Conservation (phyloP, 805 yeast genomes). For the Yamadazyma nakazawae region DNA sequence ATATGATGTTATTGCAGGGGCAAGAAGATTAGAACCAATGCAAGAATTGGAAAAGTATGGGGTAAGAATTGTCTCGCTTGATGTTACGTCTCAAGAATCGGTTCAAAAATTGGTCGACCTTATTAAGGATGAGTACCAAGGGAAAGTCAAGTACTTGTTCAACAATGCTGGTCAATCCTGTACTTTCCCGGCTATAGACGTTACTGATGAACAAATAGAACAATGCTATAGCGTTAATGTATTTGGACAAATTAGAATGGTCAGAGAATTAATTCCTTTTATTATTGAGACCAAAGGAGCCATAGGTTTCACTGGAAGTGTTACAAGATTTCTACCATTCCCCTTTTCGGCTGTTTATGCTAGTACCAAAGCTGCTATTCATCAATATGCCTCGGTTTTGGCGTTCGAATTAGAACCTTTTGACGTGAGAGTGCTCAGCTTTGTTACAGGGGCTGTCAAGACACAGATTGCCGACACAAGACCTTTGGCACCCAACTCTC, state of each 20-base stretch:
- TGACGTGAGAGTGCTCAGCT: slow-evolving; percentile 65
- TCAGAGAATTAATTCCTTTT: slow-evolving; percentile 53
- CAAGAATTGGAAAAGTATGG: slow-evolving; percentile 45
- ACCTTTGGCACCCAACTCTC: slow-evolving; percentile 53
- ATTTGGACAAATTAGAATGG: slow-evolving; percentile 62
- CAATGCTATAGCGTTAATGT: slow-evolving; percentile 65
- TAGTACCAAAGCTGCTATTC: slow-evolving; percentile 73
- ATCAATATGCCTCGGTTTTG: slow-evolving; percentile 61
- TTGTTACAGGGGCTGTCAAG: slow-evolving; percentile 72
- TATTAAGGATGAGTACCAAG: slow-evolving; percentile 42
- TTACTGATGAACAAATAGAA: slow-evolving; percentile 48
- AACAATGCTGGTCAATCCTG: slow-evolving; percentile 81
- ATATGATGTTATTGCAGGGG: slow-evolving; percentile 67
- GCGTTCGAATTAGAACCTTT: slow-evolving; percentile 69
- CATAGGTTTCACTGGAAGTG: slow-evolving; percentile 71
- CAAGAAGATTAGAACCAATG: slow-evolving; percentile 65
- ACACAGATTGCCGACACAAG: slow-evolving; percentile 69
- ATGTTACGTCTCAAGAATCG: slow-evolving; percentile 52
- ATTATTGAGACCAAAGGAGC: slow-evolving; percentile 65
- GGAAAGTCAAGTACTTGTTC: slow-evolving; percentile 53
- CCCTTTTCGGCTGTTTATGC: slow-evolving; percentile 70
- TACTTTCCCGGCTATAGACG: slow-evolving; percentile 67
- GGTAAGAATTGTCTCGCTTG: slow-evolving; percentile 49
- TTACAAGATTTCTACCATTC: slow-evolving; percentile 62
- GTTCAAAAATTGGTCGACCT: slow-evolving; percentile 42